These are phyloP conservation scores for Linderniella brevidens DNA, from an alignment of 257 asterid genomes.

Conservation along the genomic window DNA sequence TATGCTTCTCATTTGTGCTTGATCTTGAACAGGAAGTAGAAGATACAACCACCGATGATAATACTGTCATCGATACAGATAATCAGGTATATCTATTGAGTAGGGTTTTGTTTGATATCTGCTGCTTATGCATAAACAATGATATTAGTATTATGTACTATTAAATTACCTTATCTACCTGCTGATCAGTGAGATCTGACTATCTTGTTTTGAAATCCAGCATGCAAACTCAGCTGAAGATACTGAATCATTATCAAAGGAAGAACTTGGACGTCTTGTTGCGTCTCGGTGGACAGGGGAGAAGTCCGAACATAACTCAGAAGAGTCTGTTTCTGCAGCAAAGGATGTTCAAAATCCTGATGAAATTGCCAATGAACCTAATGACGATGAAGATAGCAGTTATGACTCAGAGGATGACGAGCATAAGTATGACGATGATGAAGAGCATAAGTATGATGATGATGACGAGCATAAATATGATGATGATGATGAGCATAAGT, in stretches of 20 bases:
- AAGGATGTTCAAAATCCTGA: conserved; percentile 31
- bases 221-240: conserved; percentile 31
- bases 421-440: conserved; percentile 38
- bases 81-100: conserved; percentile 27
- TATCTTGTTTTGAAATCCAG: conserved; percentile 23
- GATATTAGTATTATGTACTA: conserved; percentile 11
- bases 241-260: conserved; percentile 61
- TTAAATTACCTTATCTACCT: not conserved
- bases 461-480: conserved; percentile 7
- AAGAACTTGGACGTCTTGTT: conserved; percentile 82
- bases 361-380: conserved; percentile 25
- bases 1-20: conserved; percentile 15
- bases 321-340: conserved; percentile 26
- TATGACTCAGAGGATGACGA: conserved; percentile 65
- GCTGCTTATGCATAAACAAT: conserved; percentile 4
- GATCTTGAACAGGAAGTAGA: conserved; percentile 22
- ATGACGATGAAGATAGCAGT: conserved; percentile 42
- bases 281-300: conserved; percentile 96
- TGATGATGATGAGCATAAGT: conserved; percentile 16
- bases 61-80: conserved; percentile 23
- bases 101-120: conserved; percentile 4
- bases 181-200: conserved; percentile 5
- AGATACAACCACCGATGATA: conserved; percentile 17
- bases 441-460: conserved; percentile 10
- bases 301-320: conserved; percentile 33